Base-by-base conservation (phyloP, 495 filamentous ascomycete genomes). In the Penicillium soppii region DNA sequence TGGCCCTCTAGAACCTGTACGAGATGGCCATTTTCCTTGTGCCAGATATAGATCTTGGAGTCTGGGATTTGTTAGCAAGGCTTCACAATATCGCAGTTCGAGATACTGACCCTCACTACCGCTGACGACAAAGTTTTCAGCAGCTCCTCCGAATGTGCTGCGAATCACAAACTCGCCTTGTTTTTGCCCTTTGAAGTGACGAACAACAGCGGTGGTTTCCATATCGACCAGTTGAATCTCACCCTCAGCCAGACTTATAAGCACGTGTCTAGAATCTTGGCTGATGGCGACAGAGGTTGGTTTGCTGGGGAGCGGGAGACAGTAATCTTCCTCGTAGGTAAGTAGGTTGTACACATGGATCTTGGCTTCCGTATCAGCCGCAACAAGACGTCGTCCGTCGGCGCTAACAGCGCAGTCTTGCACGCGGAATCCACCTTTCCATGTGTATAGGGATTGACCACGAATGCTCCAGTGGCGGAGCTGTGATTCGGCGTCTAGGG, bases 41-140 rank as follows among this genome's bases (percentile, higher is more conserved):
- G 89, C 91, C 92, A 98, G 53, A 98, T 88, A 58, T 86, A 90
- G 43, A 98, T 74, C 21, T 74, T 72, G 0, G 89, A 87, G 63
- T 92, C 91, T 92, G 23, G 3, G 7, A 2, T 12, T 10, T n/a
- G 47, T 67, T 53, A 69, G 58, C 40, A 61, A 4, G 3, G 8
- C 12, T n/a, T 22, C n/a, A 23, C 7, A 15, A 23, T 5, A 9
- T 46, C 10, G 17, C 2, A 10, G 2, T 17, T 7, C 12, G 13
- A 9, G 47, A 36, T 7, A 15, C 44, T 62, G 75, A 94, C 92
- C 91, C 82, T 97, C 90, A 61, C 91, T 95, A 19, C 94, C 94
- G 63, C 86, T 90, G 15, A 94, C 79, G 22, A 97, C 83, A 65
- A 97, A 94, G 61, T 85, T 90, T 72, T 97, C 92, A 40, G 85